Percentiles rank a stretch among this genome's conserved stretches.
These are phyloP conservation scores for Arthrobotrys conoides DNA, from an alignment of 2,329 filamentous ascomycete species.

Conservation along the genomic window DNA sequence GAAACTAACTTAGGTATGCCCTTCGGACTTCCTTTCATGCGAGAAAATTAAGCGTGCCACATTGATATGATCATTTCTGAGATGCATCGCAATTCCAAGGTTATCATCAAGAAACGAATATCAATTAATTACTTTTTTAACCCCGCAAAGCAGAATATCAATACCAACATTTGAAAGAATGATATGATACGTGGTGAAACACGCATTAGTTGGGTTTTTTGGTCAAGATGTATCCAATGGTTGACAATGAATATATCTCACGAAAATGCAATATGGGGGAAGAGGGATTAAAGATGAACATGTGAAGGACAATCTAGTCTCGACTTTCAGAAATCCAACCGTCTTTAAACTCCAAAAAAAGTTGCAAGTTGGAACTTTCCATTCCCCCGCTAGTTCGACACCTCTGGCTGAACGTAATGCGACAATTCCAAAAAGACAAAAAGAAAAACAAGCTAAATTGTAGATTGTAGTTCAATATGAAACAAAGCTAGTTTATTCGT, in stretches of 20 bases:
- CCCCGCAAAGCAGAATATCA: conserved; percentile 22
- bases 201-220: conserved; percentile 8
- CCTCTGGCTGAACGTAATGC: conserved; percentile 8
- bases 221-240: background rate
- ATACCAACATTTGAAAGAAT: conserved; percentile 17
- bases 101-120: background rate
- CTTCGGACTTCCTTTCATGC: conserved; percentile 11
- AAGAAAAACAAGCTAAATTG: background rate
- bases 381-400: conserved; percentile 4
- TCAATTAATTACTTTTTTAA: no score
- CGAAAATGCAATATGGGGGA: no score
- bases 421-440: conserved; percentile 2
- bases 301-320: conserved; percentile 15
- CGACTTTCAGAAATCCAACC: no score
- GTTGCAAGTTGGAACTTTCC: background rate
- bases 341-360: no score
- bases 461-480: conserved; percentile 9
- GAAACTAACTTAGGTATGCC: no score
- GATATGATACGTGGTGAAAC: conserved; percentile 47
- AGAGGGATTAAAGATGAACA: conserved; percentile 4
- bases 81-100: background rate
- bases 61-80: conserved; percentile 13
- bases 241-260: background rate
- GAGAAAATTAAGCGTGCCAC: conserved; percentile 15
- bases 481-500: conserved; percentile 9